Conservation (phyloP, 768 basidiomycete species). For the Coprinopsis cinerea region DNA sequence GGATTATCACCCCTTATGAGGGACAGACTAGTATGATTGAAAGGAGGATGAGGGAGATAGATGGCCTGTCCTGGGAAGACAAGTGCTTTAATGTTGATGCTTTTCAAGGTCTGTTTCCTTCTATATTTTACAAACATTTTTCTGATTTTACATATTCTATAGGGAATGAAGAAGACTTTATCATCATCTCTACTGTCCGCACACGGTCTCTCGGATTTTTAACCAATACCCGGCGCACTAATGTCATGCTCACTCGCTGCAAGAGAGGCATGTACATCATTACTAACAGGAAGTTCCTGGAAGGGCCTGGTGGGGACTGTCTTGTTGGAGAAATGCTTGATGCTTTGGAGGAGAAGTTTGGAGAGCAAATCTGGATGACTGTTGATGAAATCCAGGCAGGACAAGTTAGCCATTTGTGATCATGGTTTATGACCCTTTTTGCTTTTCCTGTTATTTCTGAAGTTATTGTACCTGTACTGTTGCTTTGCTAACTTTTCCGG, state of each 20-base stretch:
- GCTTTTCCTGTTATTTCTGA: background rate
- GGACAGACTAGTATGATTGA: slow-evolving; percentile 61
- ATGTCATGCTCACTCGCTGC: slow-evolving; percentile 86
- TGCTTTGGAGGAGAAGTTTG: slow-evolving; percentile 31
- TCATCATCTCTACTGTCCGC: slow-evolving; percentile 68
- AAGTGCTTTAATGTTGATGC: slow-evolving; percentile 83
- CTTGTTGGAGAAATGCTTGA: slow-evolving; percentile 39
- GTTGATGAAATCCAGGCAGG: slow-evolving; percentile 33
- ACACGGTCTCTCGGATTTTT: slow-evolving; percentile 65
- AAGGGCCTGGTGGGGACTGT: slow-evolving; percentile 41
- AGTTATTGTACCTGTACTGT: background rate
- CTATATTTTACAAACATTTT: slow-evolving; percentile 7
- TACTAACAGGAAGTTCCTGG: slow-evolving; percentile 55
- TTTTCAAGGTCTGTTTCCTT: slow-evolving; percentile 60
- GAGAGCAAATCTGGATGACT: slow-evolving; percentile 32
- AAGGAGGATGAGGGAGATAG: slow-evolving; percentile 37
- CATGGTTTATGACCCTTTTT: background rate
- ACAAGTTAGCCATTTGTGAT: slow-evolving; percentile 9
- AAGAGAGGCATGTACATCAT: slow-evolving; percentile 74
- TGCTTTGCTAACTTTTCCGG: background rate
- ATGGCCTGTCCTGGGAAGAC: slow-evolving; percentile 54
- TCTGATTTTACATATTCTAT: too few relatives aligned
- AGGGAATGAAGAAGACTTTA: slow-evolving; percentile 83
- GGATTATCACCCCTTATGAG: slow-evolving; percentile 81
- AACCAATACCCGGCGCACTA: slow-evolving; percentile 56